Evolutionary conservation across 1,284 basidiomycete species (phyloP), one percentile per base, ranked within the genome.

Genomic region (Austropuccinia psidii): DNA sequence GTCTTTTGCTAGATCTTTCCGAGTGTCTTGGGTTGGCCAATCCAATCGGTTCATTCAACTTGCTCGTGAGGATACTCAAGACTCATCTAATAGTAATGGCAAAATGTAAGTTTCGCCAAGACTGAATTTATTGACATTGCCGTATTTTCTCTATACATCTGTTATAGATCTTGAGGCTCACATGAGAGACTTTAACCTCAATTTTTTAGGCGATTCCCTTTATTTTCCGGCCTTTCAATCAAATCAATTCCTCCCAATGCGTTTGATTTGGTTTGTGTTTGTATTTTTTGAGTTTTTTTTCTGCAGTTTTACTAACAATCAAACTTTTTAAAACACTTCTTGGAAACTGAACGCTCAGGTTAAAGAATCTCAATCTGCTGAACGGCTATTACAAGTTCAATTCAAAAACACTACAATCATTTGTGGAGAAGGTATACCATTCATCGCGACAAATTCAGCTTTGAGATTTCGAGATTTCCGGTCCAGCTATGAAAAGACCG

Each of bases 1-100:
- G n/a, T n/a, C n/a, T n/a, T n/a, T n/a, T n/a, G 93, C 93, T 19
- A 86, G 93, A 33, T 92, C 91, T 27, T 97, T 94, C 82, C 86
- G 93, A 61, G 90, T 90, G 5, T 88, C 91, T 1, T 98, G 93
- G 91, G 91, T 80, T 96, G 19, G 88, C 88, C 31, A 89, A 94
- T 82, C 82, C 90, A 24, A 65, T 27, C 60, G 58, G 43, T n/a
- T 73, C 47, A 39, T 73, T 33, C 52, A 55, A 29, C 60, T 62
- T 27, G 49, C 57, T n/a, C 45, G 47, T n/a, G 70, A 61, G 6
- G 37, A 65, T 29, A 73, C n/a, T n/a, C n/a, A n/a, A n/a, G n/a
- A n/a, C n/a, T n/a, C n/a, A n/a, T n/a, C n/a, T n/a, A n/a, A n/a
- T n/a, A n/a, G n/a, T n/a, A n/a, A n/a, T n/a, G n/a, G n/a, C n/a